Evolutionary conservation across 2,329 filamentous ascomycete genomes (phyloP).

Genomic region (Penicillium sp.): DNA sequence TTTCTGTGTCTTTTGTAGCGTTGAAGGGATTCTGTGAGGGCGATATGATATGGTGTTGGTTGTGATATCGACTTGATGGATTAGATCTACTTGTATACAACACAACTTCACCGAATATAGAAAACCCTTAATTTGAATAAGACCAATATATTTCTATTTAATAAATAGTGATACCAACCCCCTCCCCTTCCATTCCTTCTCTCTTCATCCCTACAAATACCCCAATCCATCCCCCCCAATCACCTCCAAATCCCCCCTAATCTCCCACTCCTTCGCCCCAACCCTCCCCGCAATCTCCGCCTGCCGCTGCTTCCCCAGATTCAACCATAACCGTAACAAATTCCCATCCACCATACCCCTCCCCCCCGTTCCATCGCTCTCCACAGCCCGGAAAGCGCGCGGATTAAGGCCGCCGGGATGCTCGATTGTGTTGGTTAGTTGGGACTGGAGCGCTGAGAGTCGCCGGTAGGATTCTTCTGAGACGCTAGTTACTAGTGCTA

Average conservation of each 20-base stretch:
- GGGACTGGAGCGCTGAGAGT: conserved; percentile 78
- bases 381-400: conserved; percentile 71
- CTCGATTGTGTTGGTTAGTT: conserved; percentile 76
- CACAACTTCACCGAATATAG: too few relatives aligned
- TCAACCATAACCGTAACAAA: conserved; percentile 75
- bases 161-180: too few relatives aligned
- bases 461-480: conserved; percentile 82
- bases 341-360: conserved; percentile 78
- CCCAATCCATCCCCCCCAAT: conserved; percentile 68
- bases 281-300: conserved; percentile 76
- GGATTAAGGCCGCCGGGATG: conserved; percentile 83
- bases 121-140: too few relatives aligned
- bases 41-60: background rate
- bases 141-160: too few relatives aligned
- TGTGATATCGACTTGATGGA: too few relatives aligned
- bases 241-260: conserved; percentile 72
- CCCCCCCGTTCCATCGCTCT: conserved; percentile 57
- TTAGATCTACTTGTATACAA: too few relatives aligned
- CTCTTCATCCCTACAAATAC: too few relatives aligned
- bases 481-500: conserved; percentile 78
- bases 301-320: conserved; percentile 73
- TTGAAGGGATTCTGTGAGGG: background rate
- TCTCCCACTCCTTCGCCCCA: conserved; percentile 69
- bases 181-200: conserved; percentile 2
- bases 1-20: background rate